These are phyloP conservation scores for Thielaviopsis ethacetica DNA, from an alignment of 2,329 filamentous ascomycete genomes.

Conservation along the genomic window DNA sequence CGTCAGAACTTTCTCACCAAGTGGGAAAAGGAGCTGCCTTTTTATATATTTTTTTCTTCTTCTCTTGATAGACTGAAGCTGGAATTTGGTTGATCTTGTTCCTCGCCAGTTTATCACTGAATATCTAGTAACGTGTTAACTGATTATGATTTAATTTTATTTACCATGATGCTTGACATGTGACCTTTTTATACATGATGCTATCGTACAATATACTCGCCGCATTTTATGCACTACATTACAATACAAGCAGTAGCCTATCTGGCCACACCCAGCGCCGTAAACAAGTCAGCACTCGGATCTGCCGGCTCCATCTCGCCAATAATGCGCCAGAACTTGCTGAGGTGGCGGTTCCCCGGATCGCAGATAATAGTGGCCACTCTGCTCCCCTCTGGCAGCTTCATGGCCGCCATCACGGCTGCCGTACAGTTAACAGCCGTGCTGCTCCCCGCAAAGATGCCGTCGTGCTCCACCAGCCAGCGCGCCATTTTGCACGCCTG, in stretches of 20 bases:
- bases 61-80: not conserved
- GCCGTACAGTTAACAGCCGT: slow-evolving; percentile 93
- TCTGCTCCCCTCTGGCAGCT: slow-evolving; percentile 41
- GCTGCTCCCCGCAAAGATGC: slow-evolving; percentile 85
- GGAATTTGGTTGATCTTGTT: not conserved
- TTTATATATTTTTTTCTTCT: not conserved
- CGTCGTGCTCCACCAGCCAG: slow-evolving; percentile 90
- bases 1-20: not conserved
- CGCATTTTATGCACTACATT: not conserved
- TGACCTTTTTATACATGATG: slow-evolving; percentile 4
- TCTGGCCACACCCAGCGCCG: slow-evolving; percentile 28
- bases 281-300: slow-evolving; percentile 36
- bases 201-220: not conserved
- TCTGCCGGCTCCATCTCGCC: slow-evolving; percentile 50
- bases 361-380: slow-evolving; percentile 80
- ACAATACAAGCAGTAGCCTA: not conserved
- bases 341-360: slow-evolving; percentile 64
- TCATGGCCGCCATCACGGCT: slow-evolving; percentile 50
- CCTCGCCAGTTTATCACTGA: not conserved
- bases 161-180: slow-evolving; percentile 6
- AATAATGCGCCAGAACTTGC: slow-evolving; percentile 69
- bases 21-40: not conserved
- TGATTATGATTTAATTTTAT: slow-evolving; percentile 1
- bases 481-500: slow-evolving; percentile 90
- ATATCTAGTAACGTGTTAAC: not conserved